Evolutionary conservation across 1,284 basidiomycete genomes (phyloP).

Genomic region (Exobasidium rhododendri): DNA sequence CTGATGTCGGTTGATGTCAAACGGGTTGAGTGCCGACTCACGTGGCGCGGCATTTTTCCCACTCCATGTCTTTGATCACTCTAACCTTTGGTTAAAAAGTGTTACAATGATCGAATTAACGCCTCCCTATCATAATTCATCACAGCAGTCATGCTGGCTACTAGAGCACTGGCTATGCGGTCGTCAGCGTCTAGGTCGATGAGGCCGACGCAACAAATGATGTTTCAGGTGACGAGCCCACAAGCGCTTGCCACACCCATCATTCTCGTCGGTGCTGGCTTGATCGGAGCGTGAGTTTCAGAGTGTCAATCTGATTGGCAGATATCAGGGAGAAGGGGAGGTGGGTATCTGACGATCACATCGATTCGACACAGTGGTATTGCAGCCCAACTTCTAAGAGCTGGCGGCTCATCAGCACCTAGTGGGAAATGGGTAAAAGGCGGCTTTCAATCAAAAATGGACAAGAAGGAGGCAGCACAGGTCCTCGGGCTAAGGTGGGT

Average conservation of each 20-base stretch:
- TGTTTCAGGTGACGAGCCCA: neutral
- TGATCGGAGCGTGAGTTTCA: constrained; percentile 14
- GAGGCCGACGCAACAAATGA: neutral
- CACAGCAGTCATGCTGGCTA: neutral
- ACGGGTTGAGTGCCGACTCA: no score
- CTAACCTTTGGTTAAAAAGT: no score
- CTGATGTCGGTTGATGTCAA: no score
- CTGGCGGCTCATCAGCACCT: constrained; percentile 36
- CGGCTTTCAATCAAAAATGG: constrained; percentile 94
- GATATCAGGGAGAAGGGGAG: neutral
- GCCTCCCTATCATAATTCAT: no score
- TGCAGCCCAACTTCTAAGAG: constrained; percentile 34
- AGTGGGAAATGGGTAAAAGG: constrained; percentile 86
- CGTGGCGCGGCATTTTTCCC: no score
- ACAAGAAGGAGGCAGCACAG: constrained; percentile 83
- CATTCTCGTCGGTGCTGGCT: constrained; percentile 12
- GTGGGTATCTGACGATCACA: no score
- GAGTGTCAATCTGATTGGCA: neutral
- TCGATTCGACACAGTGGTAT: constrained; percentile 33
- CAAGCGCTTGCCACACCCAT: constrained; percentile 16
- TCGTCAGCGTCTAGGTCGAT: neutral
- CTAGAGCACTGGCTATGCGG: neutral
- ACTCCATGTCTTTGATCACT: no score
- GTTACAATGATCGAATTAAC: no score
- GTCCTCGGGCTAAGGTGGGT: constrained; percentile 70